Conservation (phyloP, 768 basidiomycete genomes). For the Lepiota brunneoincarnata region DNA sequence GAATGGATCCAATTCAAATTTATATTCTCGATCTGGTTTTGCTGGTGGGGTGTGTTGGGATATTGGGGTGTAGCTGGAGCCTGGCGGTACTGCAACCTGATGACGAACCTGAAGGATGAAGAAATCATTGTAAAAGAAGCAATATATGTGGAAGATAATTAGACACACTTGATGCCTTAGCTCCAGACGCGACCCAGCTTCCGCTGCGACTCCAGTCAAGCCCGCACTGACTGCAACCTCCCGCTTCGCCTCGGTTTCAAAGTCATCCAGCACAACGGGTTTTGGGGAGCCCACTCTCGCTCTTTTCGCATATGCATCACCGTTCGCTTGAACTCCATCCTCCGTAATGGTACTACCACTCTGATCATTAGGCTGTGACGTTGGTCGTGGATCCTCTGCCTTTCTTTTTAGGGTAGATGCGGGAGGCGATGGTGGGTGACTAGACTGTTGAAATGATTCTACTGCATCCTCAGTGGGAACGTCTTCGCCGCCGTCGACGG, state of each 20-base stretch:
- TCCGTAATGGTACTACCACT: constrained; percentile 24
- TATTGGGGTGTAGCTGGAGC: constrained; percentile 89
- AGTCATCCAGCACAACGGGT: constrained; percentile 87
- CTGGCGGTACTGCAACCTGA: constrained; percentile 93
- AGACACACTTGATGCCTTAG: constrained; percentile 72
- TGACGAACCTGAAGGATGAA: constrained; percentile 70
- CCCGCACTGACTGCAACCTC: constrained; percentile 90
- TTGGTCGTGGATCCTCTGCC: constrained; percentile 26
- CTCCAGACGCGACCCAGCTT: constrained; percentile 68
- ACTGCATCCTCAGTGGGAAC: constrained; percentile 14
- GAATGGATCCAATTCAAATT: constrained; percentile 96
- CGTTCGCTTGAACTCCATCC: constrained; percentile 21
- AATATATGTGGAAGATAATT: not conserved
- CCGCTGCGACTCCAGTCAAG: constrained; percentile 63
- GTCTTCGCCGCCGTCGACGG: constrained; percentile 31
- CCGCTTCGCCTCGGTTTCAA: constrained; percentile 90
- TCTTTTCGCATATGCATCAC: constrained; percentile 52
- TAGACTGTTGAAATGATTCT: constrained; percentile 23
- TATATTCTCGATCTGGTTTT: constrained; percentile 91
- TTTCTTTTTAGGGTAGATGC: constrained; percentile 41
- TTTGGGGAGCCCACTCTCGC: constrained; percentile 57
- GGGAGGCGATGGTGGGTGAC: constrained; percentile 17
- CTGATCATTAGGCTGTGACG: constrained; percentile 11
- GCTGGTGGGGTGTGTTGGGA: constrained; percentile 86
- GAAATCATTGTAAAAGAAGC: not conserved